phyloP scores from a whole-genome alignment of 164 flowering plant genomes.

The Platanus orientalis region DNA sequence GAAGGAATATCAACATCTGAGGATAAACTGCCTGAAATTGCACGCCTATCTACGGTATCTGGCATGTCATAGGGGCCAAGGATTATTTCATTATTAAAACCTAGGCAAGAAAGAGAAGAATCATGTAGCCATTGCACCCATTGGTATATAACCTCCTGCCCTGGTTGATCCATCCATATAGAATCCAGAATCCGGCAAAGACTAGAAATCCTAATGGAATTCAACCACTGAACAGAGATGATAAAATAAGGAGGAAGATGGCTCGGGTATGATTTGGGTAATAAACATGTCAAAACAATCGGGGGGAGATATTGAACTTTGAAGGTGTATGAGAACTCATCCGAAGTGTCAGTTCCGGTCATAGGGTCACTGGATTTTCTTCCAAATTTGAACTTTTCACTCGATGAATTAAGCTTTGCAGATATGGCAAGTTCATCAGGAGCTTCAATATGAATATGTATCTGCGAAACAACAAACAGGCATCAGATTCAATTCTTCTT shows the following conservation, averaged over 20 bases:
- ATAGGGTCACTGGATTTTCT: conserved; percentile 8
- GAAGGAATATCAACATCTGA: conserved; percentile 62
- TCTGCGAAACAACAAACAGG: conserved; percentile 41
- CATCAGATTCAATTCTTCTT: conserved; percentile 6
- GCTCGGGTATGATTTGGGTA: conserved; percentile 86
- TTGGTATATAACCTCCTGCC: conserved; percentile 61
- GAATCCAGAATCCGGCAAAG: conserved; percentile 72
- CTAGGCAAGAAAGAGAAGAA: conserved; percentile 64
- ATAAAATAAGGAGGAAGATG: conserved; percentile 63
- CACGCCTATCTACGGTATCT: conserved; percentile 54
- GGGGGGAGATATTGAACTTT: conserved; percentile 77
- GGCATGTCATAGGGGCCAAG: conserved; percentile 55
- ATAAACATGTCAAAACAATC: conserved; percentile 61
- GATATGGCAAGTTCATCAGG: conserved; percentile 45
- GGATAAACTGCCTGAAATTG: conserved; percentile 56
- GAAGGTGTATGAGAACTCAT: conserved; percentile 57
- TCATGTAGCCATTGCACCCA: conserved; percentile 83
- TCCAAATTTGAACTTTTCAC: conserved; percentile 15
- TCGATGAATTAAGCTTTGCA: conserved; percentile 38
- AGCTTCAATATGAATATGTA: conserved; percentile 48
- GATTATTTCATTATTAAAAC: conserved; percentile 43
- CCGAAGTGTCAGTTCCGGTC: conserved; percentile 15
- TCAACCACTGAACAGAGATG: conserved; percentile 71
- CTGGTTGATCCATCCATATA: conserved; percentile 58
- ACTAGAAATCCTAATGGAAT: conserved; percentile 42